phyloP scores from a whole-genome alignment of 2,329 filamentous ascomycete genomes.

The Epichloe scottii region DNA sequence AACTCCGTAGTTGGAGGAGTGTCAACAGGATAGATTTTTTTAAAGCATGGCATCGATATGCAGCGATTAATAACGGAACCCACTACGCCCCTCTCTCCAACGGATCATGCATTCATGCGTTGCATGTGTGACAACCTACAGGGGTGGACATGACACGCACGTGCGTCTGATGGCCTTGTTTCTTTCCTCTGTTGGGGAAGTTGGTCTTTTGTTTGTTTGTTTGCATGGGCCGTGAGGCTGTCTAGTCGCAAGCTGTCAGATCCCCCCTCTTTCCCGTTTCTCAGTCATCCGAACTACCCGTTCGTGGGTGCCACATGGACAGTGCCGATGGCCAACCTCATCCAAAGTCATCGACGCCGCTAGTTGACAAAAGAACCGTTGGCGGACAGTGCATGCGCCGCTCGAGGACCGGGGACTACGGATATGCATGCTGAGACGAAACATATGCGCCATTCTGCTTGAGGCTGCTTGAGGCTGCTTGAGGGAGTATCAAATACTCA shows the following conservation, averaged over 20 bases:
- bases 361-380: neutral
- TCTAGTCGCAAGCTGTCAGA: too few relatives aligned
- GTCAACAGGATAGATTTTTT: neutral
- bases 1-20: too few relatives aligned
- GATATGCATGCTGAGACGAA: neutral
- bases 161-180: neutral
- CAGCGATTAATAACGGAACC: neutral
- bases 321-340: neutral
- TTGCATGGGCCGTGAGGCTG: neutral
- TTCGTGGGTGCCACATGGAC: neutral
- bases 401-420: neutral
- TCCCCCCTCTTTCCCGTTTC: neutral
- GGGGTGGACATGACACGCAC: constrained; percentile 2
- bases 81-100: neutral
- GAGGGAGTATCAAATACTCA: neutral
- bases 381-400: neutral
- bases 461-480: too few relatives aligned
- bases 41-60: neutral
- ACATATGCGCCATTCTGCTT: neutral
- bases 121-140: neutral
- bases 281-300: neutral
- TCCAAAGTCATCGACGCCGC: neutral
- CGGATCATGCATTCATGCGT: constrained; percentile 5
- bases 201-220: neutral
- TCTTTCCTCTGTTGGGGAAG: neutral